Evolutionary conservation across 2,329 filamentous ascomycete species (phyloP).

Genomic region (Pseudogymnoascus sp.): DNA sequence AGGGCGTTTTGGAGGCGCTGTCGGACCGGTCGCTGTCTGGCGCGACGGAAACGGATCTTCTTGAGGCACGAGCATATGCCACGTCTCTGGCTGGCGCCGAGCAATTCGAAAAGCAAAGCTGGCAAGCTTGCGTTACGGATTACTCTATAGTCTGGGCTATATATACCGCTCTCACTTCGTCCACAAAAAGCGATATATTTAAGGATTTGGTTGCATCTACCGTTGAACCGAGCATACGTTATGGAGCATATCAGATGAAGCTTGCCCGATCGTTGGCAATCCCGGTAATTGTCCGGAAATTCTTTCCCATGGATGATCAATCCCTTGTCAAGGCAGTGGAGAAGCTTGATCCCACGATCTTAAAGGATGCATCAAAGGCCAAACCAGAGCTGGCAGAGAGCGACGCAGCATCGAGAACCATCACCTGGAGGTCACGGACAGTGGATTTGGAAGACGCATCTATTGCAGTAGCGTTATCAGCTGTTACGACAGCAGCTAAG

Average conservation of each 20-base stretch:
- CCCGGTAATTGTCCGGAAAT: slow-evolving; percentile 66
- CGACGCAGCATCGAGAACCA: slow-evolving; percentile 59
- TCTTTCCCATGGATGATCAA: slow-evolving; percentile 61
- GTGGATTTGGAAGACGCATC: slow-evolving; percentile 89
- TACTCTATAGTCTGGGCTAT: slow-evolving; percentile 74
- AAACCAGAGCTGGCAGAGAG: slow-evolving; percentile 43
- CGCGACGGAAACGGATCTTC: slow-evolving; percentile 61
- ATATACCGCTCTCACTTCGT: slow-evolving; percentile 66
- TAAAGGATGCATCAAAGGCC: slow-evolving; percentile 49
- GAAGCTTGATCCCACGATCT: slow-evolving; percentile 58
- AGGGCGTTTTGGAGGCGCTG: slow-evolving; percentile 59
- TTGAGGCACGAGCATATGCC: slow-evolving; percentile 82
- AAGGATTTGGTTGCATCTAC: slow-evolving; percentile 79
- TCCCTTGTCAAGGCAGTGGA: slow-evolving; percentile 60
- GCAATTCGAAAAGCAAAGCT: slow-evolving; percentile 80
- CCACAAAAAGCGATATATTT: slow-evolving; percentile 67
- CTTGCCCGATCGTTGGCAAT: slow-evolving; percentile 79
- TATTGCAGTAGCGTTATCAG: slow-evolving; percentile 75
- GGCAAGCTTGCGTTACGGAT: slow-evolving; percentile 67
- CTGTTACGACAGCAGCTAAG: slow-evolving; percentile 50
- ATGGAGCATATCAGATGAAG: slow-evolving; percentile 86
- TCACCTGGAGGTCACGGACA: slow-evolving; percentile 78
- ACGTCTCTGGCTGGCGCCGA: slow-evolving; percentile 68
- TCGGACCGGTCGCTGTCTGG: slow-evolving; percentile 54
- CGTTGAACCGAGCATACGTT: slow-evolving; percentile 87